Percentiles rank a stretch among this genome's conserved stretches.
Conservation (phyloP, 306 rosid species). For the Quercus agrifolia region DNA sequence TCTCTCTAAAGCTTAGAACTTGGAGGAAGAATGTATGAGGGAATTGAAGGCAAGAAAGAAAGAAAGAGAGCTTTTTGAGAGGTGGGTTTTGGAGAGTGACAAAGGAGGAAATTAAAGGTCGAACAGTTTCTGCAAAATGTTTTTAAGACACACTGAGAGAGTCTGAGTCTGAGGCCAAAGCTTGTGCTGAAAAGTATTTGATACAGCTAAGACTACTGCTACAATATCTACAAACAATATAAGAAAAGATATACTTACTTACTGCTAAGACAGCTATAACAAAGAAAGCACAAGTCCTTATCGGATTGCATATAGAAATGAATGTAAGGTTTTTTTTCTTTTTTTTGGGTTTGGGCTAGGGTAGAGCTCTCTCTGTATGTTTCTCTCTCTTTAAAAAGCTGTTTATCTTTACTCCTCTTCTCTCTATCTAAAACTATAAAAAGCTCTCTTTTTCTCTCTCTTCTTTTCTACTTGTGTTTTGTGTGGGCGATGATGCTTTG, state of each 20-base stretch:
- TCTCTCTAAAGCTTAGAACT: not conserved
- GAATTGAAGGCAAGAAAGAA: constrained; percentile 1
- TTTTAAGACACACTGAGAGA: constrained; percentile 30
- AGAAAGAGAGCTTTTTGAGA: constrained; percentile 36
- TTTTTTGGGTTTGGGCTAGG: constrained; percentile 32
- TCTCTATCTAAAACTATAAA: not conserved
- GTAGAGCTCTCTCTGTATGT: constrained; percentile 16
- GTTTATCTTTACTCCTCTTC: constrained; percentile 20
- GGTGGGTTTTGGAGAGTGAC: constrained; percentile 13
- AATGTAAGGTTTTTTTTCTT: constrained; percentile 15
- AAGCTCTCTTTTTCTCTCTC: constrained; percentile 14
- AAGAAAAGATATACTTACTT: no score
- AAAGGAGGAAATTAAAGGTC: constrained; percentile 19
- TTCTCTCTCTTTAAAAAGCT: not conserved
- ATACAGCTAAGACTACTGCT: constrained; percentile 5
- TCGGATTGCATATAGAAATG: constrained; percentile 41
- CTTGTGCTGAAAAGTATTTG: constrained; percentile 25
- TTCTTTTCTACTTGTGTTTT: not conserved
- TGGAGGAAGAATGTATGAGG: constrained; percentile 21
- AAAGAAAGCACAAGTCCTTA: constrained; percentile 53
- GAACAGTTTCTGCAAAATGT: constrained; percentile 30
- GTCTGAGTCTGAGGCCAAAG: constrained; percentile 29
- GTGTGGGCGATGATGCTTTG: constrained; percentile 39
- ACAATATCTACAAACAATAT: no score
- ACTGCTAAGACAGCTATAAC: not conserved